Base-by-base conservation (phyloP, 148 eudicot genomes). In the Diospyros kaki region DNA sequence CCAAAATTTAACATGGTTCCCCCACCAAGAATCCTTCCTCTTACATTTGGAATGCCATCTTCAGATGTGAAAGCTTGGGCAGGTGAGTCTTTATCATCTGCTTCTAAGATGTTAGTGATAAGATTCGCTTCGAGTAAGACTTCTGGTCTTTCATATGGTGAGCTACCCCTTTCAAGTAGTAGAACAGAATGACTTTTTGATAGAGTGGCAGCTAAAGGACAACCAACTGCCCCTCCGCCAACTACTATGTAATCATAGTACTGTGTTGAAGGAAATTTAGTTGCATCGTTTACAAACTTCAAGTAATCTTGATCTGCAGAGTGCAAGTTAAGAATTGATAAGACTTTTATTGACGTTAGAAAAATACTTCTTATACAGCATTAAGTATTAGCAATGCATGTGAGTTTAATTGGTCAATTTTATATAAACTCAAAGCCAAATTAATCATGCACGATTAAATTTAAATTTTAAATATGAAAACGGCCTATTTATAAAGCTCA, bases 151-250 rank as follows among this genome's bases (percentile, higher is more conserved):
- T 39, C 43, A 14, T 58, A 55, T 4, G 78, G 44, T 8, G 38
- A 14, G 11, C 75, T 69, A 2, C 79, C 79, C n/a, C 79, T 54
- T 55, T 77, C 79, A 41, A 77, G 68, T 1, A 77, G 55, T 4
- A 77, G 53, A 9, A 77, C 79, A 2, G 70, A 62, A 62, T 70
- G 54, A 0, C 63, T 62, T 44, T 14, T 44, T 13, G 79, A 77
- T 43, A 77, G 60, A 15, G 79, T 77, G 54, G 79, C 79, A 0
- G 79, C 79, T 10, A 77, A 44, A 9, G 79, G 63, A 28, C 79
- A 77, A 0, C 79, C 79, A 0, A 75, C 70, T 10, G 79, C 64
- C 4, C 79, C 79, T 17, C 79, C 79, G 43, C 79, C 69, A 4
- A 77, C 69, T 1, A 77, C 52, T 43, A 70, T 64, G 64, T 77